phyloP scores from a whole-genome alignment of 2,329 filamentous ascomycete genomes.

The Beauveria sp. region DNA sequence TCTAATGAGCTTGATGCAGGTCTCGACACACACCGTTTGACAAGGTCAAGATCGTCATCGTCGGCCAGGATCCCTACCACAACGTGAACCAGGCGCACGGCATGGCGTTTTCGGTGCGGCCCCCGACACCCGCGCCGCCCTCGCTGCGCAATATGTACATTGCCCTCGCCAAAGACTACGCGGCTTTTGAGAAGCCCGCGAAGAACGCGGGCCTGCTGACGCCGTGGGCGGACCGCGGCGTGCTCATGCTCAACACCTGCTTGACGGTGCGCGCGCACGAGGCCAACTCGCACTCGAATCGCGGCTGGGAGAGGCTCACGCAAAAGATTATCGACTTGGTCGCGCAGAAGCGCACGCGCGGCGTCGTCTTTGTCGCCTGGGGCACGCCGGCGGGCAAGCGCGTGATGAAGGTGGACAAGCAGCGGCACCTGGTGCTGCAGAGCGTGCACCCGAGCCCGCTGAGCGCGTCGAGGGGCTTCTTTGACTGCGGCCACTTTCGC shows the following conservation, averaged over 20 bases:
- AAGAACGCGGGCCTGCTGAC: conserved; percentile 76
- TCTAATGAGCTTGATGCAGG: conserved; percentile 45
- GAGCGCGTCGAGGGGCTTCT: conserved; percentile 75
- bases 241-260: conserved; percentile 90
- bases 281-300: conserved; percentile 75
- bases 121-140: conserved; percentile 80
- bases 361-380: conserved; percentile 95
- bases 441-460: conserved; percentile 91
- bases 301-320: conserved; percentile 90
- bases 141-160: conserved; percentile 93
- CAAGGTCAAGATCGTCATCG: conserved; percentile 83
- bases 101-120: conserved; percentile 87
- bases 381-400: conserved; percentile 76
- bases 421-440: conserved; percentile 74
- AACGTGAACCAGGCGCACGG: conserved; percentile 93
- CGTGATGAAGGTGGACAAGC: conserved; percentile 63
- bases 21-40: conserved; percentile 86
- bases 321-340: conserved; percentile 87
- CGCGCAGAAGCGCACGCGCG: conserved; percentile 63
- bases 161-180: conserved; percentile 81
- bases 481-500: conserved; percentile 74
- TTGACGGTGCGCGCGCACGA: conserved; percentile 87
- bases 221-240: conserved; percentile 88
- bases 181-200: conserved; percentile 65
- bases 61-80: conserved; percentile 97